Conservation (phyloP, 2,329 filamentous ascomycete genomes). For the Fusarium coffeatum region DNA sequence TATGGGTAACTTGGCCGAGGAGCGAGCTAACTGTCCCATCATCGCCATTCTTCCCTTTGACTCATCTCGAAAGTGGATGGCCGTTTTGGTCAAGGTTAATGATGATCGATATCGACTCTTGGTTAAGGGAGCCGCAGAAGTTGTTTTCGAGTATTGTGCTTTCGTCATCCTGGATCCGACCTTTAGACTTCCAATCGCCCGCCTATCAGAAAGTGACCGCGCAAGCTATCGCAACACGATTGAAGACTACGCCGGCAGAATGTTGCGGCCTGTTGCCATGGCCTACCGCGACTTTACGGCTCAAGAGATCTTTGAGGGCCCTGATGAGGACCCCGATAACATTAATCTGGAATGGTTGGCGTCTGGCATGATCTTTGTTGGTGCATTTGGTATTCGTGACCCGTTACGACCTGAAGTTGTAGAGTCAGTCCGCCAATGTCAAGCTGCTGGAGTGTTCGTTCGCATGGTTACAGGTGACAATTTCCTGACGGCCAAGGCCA, state of each 20-base stretch:
- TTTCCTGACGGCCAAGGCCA: constrained; percentile 70
- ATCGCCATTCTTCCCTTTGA: constrained; percentile 66
- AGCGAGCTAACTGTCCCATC: constrained; percentile 59
- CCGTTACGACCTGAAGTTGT: constrained; percentile 70
- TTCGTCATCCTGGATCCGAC: constrained; percentile 59
- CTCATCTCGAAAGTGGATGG: constrained; percentile 67
- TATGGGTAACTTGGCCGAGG: constrained; percentile 58
- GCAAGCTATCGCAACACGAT: constrained; percentile 51
- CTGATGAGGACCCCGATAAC: constrained; percentile 50
- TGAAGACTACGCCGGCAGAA: constrained; percentile 70
- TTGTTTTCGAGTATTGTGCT: constrained; percentile 61
- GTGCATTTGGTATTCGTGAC: constrained; percentile 74
- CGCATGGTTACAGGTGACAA: constrained; percentile 68
- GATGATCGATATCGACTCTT: constrained; percentile 62
- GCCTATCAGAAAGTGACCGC: constrained; percentile 50
- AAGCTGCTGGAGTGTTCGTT: constrained; percentile 71
- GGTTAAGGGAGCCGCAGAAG: constrained; percentile 69
- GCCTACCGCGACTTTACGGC: constrained; percentile 78
- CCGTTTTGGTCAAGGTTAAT: constrained; percentile 61
- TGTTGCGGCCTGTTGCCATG: constrained; percentile 80
- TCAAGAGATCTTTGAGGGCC: constrained; percentile 72
- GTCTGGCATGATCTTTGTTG: constrained; percentile 77
- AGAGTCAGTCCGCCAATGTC: constrained; percentile 69
- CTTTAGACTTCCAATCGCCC: constrained; percentile 44
- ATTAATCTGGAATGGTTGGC: constrained; percentile 53